A percentile compares a stretch with the other conserved stretches of the same genome.
Conservation (phyloP, 2,329 filamentous ascomycete genomes). For the Cercospora canescens region DNA sequence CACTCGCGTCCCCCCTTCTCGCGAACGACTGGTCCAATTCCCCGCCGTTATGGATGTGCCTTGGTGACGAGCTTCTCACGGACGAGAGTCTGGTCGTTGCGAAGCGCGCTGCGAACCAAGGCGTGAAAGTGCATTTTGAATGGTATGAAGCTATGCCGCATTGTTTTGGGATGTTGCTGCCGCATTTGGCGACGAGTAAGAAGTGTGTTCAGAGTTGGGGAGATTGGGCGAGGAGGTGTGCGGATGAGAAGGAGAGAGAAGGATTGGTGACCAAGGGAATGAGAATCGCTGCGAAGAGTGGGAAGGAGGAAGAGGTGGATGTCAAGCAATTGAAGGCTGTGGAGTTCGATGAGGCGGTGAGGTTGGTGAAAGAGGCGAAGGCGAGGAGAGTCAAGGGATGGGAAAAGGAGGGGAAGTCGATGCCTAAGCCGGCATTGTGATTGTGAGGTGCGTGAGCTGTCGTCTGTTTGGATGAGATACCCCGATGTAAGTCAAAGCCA, state of each 20-base stretch:
- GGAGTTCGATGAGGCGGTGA: conserved; percentile 30
- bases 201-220: conserved; percentile 42
- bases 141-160: conserved; percentile 83
- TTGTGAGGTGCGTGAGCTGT: neutral
- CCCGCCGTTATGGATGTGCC: conserved; percentile 67
- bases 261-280: conserved; percentile 33
- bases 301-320: conserved; percentile 30
- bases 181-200: conserved; percentile 31
- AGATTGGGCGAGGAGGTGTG: conserved; percentile 30
- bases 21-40: conserved; percentile 59
- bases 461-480: neutral
- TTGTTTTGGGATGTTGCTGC: conserved; percentile 55
- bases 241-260: conserved; percentile 29
- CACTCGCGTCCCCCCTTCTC: conserved; percentile 65
- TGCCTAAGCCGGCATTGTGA: conserved; percentile 34
- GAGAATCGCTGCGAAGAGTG: conserved; percentile 33
- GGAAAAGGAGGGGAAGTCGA: conserved; percentile 35
- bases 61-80: conserved; percentile 70
- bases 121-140: conserved; percentile 64
- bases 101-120: conserved; percentile 55
- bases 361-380: conserved; percentile 33
- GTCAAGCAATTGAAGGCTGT: conserved; percentile 27
- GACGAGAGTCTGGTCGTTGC: conserved; percentile 68
- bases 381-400: conserved; percentile 32
- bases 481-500: neutral